Evolutionary conservation across 768 basidiomycete species (phyloP).

Genomic region (Russula brevipes): DNA sequence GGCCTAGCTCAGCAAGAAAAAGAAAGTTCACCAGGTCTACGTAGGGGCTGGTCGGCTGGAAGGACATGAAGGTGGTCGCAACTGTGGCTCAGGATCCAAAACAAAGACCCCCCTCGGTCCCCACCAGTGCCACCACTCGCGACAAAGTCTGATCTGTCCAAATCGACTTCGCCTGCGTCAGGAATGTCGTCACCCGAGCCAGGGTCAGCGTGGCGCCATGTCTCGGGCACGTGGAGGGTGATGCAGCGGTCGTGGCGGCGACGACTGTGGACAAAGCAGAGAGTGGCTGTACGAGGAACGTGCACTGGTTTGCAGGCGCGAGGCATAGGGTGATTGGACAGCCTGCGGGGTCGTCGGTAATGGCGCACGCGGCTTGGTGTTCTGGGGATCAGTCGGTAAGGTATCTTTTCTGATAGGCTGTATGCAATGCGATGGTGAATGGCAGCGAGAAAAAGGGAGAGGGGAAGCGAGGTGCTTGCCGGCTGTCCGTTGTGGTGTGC

Average conservation of each 20-base stretch:
- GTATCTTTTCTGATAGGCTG: too few relatives aligned
- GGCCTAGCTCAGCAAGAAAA: conserved; percentile 34
- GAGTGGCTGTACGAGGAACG: conserved; percentile 83
- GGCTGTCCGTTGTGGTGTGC: too few relatives aligned
- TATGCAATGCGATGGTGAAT: too few relatives aligned
- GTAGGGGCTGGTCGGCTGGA: too few relatives aligned
- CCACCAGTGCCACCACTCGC: conserved; percentile 59
- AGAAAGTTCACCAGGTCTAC: too few relatives aligned
- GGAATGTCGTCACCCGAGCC: conserved; percentile 78
- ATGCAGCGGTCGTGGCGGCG: conserved; percentile 37
- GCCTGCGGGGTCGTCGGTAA: conserved; percentile 67
- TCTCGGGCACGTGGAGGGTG: conserved; percentile 38
- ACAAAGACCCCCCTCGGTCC: too few relatives aligned
- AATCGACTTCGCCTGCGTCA: conserved; percentile 76
- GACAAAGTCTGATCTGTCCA: conserved; percentile 78
- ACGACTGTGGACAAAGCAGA: conserved; percentile 33
- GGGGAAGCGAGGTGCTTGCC: too few relatives aligned
- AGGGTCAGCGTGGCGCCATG: conserved; percentile 75
- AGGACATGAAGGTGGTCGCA: too few relatives aligned
- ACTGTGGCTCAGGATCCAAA: too few relatives aligned
- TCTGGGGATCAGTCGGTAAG: conserved; percentile 40
- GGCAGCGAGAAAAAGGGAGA: too few relatives aligned
- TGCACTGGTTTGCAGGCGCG: conserved; percentile 94
- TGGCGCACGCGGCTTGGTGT: conserved; percentile 15
- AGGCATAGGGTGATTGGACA: conserved; percentile 74